Evolutionary conservation across 371 early-diverging fungal genomes (phyloP), one percentile per base, ranked within the genome.

Genomic region (Mucor velutinosus): DNA sequence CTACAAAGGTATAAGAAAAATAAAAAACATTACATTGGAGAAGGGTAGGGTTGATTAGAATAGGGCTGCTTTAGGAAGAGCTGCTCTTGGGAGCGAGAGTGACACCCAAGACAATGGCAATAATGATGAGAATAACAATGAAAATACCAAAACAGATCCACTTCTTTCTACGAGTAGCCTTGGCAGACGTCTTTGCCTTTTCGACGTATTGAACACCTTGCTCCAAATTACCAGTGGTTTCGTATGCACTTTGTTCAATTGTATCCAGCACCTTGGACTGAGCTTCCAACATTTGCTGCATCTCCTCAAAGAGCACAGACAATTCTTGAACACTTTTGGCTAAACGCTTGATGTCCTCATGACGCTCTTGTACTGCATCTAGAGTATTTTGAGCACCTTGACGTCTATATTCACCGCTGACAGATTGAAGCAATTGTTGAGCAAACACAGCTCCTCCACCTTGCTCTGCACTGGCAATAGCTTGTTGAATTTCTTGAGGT

Each of bases 101-200:
- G 51, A 57, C 62, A 61, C 55, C 70, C 14, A 83, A 51, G 17
- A 83, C 71, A 59, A 83, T 79, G 23, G 76, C 74, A 35, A 83
- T 62, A 30, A 83, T 76, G 51, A 83, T 76, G 37, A 83, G n/a
- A 45, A 83, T 81, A 17, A 74, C 64, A 2, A 72, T 60, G 61
- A 76, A 73, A 47, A 83, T 81, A 71, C 72, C 74, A 58, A 83
- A 80, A 51, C 81, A 81, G 25, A 83, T 83, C 78, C 79, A 83
- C 66, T 83, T 83, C 74, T 83, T 83, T 55, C 73, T 69, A 21
- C 84, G 76, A 25, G 81, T 83, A 35, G 76, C 62, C 32, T 59
- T 69, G 6, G 84, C 84, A 49, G 67, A 70, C 1, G 59, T 41
- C 25, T 75, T 69, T 6, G 84, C 84, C 37, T 74, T 70, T 51